Percentiles rank a stretch among this genome's conserved stretches.
These are phyloP conservation scores for Botrytis galanthina DNA, from an alignment of 2,329 filamentous ascomycete species.

Conservation along the genomic window DNA sequence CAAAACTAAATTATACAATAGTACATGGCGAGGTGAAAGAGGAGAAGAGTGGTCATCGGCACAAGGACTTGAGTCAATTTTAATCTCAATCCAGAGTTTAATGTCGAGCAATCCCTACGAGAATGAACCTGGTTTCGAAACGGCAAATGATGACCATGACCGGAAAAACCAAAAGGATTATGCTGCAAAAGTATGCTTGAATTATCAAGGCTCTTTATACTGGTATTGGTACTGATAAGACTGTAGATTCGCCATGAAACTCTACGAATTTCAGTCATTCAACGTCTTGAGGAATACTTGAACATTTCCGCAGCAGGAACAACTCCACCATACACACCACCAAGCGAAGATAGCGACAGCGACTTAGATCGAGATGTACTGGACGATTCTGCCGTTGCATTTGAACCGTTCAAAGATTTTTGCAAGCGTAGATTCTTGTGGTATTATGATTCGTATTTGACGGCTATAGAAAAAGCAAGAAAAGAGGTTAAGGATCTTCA, in stretches of 20 bases:
- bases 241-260: constrained; percentile 87
- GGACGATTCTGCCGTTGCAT: constrained; percentile 56
- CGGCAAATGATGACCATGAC: constrained; percentile 64
- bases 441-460: constrained; percentile 89
- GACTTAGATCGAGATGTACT: constrained; percentile 33
- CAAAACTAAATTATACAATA: constrained; percentile 41
- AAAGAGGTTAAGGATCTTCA: constrained; percentile 61
- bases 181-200: constrained; percentile 65
- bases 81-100: constrained; percentile 93
- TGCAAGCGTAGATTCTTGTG: constrained; percentile 91
- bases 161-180: constrained; percentile 74
- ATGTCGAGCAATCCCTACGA: constrained; percentile 94
- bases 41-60: constrained; percentile 97
- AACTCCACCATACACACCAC: constrained; percentile 37
- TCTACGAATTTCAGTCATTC: constrained; percentile 79
- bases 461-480: constrained; percentile 64
- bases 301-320: constrained; percentile 55
- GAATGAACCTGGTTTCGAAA: constrained; percentile 92
- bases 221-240: constrained; percentile 8
- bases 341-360: constrained; percentile 42
- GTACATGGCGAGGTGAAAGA: constrained; percentile 87
- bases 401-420: constrained; percentile 85
- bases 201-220: not conserved
- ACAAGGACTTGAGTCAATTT: constrained; percentile 88
- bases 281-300: constrained; percentile 78